phyloP scores from a whole-genome alignment of 768 basidiomycete species.

The Hypsizygus marmoreus region DNA sequence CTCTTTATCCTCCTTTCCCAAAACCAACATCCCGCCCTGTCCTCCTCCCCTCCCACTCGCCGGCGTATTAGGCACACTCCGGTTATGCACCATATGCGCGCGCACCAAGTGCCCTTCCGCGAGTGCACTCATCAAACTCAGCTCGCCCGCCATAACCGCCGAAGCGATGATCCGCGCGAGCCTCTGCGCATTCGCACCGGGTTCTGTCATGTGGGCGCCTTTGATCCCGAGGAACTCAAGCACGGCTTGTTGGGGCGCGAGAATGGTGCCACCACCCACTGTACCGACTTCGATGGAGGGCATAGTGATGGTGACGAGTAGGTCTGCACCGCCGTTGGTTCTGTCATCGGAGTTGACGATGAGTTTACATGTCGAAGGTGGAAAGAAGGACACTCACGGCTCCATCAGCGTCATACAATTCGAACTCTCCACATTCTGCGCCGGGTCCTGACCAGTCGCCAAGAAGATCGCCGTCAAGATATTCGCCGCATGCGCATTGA shows the following conservation, averaged over 20 bases:
- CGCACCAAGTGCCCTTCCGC: constrained; percentile 94
- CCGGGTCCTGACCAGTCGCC: constrained; percentile 98
- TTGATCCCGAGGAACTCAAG: constrained; percentile 93
- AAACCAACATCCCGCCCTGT: constrained; percentile 10
- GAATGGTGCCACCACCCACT: constrained; percentile 93
- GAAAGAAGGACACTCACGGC: constrained; percentile 61
- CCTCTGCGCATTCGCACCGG: constrained; percentile 87
- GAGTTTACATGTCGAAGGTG: background rate
- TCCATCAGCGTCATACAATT: constrained; percentile 99
- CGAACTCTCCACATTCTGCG: constrained; percentile 98
- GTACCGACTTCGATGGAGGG: constrained; percentile 99
- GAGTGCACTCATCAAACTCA: constrained; percentile 88
- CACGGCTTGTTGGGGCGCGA: constrained; percentile 86
- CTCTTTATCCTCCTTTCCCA: background rate
- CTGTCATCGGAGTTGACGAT: constrained; percentile 37
- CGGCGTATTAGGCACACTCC: constrained; percentile 81
- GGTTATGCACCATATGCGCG: constrained; percentile 92
- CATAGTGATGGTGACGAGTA: constrained; percentile 94
- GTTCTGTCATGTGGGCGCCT: constrained; percentile 84
- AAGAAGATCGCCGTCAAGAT: constrained; percentile 95
- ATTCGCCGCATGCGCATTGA: constrained; percentile 98
- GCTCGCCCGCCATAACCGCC: constrained; percentile 96
- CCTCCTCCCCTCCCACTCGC: constrained; percentile 23
- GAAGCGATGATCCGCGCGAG: constrained; percentile 90
- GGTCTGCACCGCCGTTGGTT: constrained; percentile 84